These are phyloP conservation scores for Torrubiella hemipterigena DNA, from an alignment of 2,329 filamentous ascomycete species.

Conservation along the genomic window DNA sequence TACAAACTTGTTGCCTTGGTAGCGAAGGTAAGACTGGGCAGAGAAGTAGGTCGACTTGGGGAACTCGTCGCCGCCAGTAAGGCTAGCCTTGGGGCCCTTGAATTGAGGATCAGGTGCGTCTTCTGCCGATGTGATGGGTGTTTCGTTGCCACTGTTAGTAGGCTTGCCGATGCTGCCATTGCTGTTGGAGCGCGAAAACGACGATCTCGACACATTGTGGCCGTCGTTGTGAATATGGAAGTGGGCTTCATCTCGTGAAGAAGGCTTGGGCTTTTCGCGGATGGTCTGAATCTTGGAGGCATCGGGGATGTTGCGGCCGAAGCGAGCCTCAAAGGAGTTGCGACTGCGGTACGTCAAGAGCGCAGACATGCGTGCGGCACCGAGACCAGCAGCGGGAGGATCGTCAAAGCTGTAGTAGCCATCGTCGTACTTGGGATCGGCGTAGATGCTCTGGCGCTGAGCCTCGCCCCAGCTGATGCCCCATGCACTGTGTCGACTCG, in stretches of 20 bases:
- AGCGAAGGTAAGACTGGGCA: constrained; percentile 91
- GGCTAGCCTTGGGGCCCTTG: constrained; percentile 43
- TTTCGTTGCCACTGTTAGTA: constrained; percentile 7
- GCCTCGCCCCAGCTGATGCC: constrained; percentile 86
- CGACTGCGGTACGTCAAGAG: constrained; percentile 91
- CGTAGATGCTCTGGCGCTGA: constrained; percentile 88
- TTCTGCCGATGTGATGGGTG: constrained; percentile 12
- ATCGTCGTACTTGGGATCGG: constrained; percentile 95
- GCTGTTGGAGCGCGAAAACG: constrained; percentile 36
- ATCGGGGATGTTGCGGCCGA: constrained; percentile 86
- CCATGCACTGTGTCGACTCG: constrained; percentile 77
- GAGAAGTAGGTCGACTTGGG: constrained; percentile 83
- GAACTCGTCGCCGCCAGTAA: constrained; percentile 37
- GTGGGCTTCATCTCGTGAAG: constrained; percentile 57
- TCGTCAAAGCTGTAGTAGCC: constrained; percentile 87
- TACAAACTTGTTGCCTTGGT: constrained; percentile 94
- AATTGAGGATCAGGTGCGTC: constrained; percentile 50
- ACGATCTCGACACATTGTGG: constrained; percentile 48
- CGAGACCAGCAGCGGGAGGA: constrained; percentile 74
- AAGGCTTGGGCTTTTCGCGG: constrained; percentile 49
- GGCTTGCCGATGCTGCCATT: constrained; percentile 14
- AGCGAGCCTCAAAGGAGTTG: constrained; percentile 92
- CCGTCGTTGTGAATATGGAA: constrained; percentile 78
- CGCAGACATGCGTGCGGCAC: constrained; percentile 92
- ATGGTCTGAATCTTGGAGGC: constrained; percentile 74